phyloP scores from a whole-genome alignment of 352 stramenopile genomes.

The Phytophthora quininea region DNA sequence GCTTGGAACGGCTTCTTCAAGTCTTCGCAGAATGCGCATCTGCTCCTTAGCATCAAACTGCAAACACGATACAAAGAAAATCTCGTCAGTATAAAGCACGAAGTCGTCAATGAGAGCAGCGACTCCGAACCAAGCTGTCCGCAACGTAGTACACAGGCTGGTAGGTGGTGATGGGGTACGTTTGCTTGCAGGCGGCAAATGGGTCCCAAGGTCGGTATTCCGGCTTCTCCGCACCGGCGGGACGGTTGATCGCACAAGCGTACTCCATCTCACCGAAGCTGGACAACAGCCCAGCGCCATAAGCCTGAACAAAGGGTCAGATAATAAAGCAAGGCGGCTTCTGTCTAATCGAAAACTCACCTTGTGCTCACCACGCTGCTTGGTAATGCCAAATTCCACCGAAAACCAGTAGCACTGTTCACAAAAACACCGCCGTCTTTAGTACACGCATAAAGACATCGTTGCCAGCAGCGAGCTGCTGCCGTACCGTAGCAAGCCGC shows the following conservation, averaged over 20 bases:
- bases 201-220: slow-evolving; percentile 95
- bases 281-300: slow-evolving; percentile 95
- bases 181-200: slow-evolving; percentile 90
- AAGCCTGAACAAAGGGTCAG: slow-evolving; percentile 58
- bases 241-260: slow-evolving; percentile 78
- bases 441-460: neutral
- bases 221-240: slow-evolving; percentile 71
- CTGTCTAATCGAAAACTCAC: slow-evolving; percentile 24
- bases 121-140: slow-evolving; percentile 85
- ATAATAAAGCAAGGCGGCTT: neutral
- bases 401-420: slow-evolving; percentile 97
- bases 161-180: slow-evolving; percentile 98
- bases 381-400: slow-evolving; percentile 97
- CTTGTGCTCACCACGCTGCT: slow-evolving; percentile 94
- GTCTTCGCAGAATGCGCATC: slow-evolving; percentile 96
- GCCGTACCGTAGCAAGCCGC: slow-evolving; percentile 85
- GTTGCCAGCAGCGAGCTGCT: neutral
- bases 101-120: too few species aligned
- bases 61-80: neutral
- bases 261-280: slow-evolving; percentile 98
- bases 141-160: slow-evolving; percentile 97
- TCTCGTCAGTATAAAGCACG: too few species aligned
- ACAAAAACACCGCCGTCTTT: slow-evolving; percentile 6
- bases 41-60: slow-evolving; percentile 92
- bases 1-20: slow-evolving; percentile 96